Evolutionary conservation across 306 rosid genomes (phyloP), one percentile per base, ranked within the genome.

Genomic region (Prosopis cineraria): DNA sequence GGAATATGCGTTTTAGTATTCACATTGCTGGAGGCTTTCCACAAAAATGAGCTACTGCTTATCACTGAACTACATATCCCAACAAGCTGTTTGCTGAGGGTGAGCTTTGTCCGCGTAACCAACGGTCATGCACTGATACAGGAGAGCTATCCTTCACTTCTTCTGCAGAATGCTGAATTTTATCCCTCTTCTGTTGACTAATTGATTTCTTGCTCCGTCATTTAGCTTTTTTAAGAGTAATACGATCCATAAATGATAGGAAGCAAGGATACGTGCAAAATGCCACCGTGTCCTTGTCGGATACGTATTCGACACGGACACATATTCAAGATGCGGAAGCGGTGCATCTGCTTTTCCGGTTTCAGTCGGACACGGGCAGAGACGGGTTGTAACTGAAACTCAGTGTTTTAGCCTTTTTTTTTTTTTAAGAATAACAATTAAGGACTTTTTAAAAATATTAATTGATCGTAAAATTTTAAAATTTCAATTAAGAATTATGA

Each of bases 51-150:
- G 78, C 72, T 27, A 24, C 36, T 65, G 30, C 5, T n/a, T 36
- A 88, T 91, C 90, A 91, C 50, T 81, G 91, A 52, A 81, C 85
- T 33, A 81, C 87, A 48, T 90, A 90, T 65, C 89, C 94, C 91
- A 96, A 80, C 85, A 93, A 87, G 85, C 94, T 91, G 80, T 87
- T 96, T 72, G 98, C 70, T 78, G 99, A 96, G 76, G 98, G 97
- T 69, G 99, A 93, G 88, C 99, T 93, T 14, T 85, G 94, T 74
- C 86, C 94, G 85, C 98, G 93, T 17, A 91, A 85, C 99, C 99
- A 96, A 72, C 91, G 97, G 77, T 91, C 93, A 7, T 93, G 96
- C 59, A 96, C 91, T 20, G 96, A 96, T 73, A 90, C 91, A 72
- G 99, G 98, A 59, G 99, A 95, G 82, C 81, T 81, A 62, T 96